Conservation (phyloP, 192 early-diverging fungal species). For the Funneliformis mosseae region DNA sequence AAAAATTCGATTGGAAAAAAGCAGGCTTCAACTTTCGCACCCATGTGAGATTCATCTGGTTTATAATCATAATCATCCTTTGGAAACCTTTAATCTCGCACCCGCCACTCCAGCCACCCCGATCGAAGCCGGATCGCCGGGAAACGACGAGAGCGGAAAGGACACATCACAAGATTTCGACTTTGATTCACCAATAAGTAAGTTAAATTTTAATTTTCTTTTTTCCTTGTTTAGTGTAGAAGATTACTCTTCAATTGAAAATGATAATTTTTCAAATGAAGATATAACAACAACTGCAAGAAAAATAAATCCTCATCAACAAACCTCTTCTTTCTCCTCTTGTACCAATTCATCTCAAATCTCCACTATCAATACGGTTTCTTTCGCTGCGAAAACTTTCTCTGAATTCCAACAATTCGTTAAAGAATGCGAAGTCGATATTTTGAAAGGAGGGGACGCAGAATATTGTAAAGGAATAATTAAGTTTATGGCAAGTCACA, state of each 20-base stretch:
- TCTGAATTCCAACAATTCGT: neutral
- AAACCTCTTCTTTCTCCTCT: neutral
- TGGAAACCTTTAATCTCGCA: conserved; percentile 20
- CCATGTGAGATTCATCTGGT: conserved; percentile 27
- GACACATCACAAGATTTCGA: conserved; percentile 20
- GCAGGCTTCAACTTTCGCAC: conserved; percentile 20
- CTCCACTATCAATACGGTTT: neutral
- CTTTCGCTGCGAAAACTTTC: neutral
- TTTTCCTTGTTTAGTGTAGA: neutral
- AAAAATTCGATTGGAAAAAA: conserved; percentile 32
- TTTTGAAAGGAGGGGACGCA: neutral
- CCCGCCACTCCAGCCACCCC: neutral
- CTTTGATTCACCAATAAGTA: conserved; percentile 8
- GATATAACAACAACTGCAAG: conserved; percentile 6
- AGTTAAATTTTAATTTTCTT: neutral
- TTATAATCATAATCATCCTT: conserved; percentile 32
- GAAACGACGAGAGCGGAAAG: conserved; percentile 16
- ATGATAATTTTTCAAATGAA: neutral
- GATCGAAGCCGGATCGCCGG: neutral
- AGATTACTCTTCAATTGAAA: neutral
- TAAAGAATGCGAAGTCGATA: conserved; percentile 1
- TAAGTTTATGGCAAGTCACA: conserved; percentile 2
- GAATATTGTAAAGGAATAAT: conserved; percentile 24
- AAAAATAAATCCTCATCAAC: neutral
- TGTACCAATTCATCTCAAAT: neutral